A percentile compares a stretch with the other conserved stretches of the same genome.
These are phyloP conservation scores for Chlamydomonas sphaeroides DNA, from an alignment of 139 green algal genomes.

Conservation along the genomic window DNA sequence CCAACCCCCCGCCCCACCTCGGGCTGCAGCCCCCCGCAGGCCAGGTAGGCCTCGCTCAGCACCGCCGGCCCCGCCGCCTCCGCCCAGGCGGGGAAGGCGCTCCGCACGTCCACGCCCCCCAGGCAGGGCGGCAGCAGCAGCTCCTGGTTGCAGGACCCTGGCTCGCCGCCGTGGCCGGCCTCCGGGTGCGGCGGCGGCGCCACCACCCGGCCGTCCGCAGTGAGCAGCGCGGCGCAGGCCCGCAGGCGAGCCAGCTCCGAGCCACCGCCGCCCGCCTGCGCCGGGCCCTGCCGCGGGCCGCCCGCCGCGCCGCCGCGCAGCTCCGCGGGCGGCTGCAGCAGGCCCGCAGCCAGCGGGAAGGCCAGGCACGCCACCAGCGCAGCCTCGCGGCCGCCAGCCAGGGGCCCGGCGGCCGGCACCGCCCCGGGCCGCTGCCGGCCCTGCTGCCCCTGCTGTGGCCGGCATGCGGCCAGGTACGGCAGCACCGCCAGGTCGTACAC, in stretches of 20 bases:
- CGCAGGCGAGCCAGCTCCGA: no score
- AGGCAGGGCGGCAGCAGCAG: background rate
- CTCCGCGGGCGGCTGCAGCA: background rate
- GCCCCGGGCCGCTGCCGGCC: background rate
- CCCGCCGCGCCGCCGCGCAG: background rate
- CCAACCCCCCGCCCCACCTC: no score
- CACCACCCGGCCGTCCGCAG: no score
- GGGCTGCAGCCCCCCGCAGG: no score
- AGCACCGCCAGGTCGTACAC: constrained; percentile 13
- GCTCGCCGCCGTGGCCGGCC: background rate
- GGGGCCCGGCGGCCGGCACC: background rate
- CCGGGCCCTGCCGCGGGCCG: no score
- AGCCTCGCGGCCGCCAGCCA: background rate
- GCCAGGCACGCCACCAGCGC: constrained; percentile 20
- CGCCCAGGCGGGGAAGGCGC: background rate
- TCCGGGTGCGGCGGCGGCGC: background rate
- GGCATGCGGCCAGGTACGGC: background rate
- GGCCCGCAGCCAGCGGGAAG: background rate
- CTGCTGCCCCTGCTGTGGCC: background rate
- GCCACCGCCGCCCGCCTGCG: no score
- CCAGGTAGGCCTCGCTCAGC: background rate
- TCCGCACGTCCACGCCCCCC: background rate
- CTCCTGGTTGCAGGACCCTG: no score
- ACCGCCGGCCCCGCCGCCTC: background rate
- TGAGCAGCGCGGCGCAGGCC: no score